These are phyloP conservation scores for Gossypium turneri DNA, from an alignment of 345 rosid genomes.

Conservation along the genomic window DNA sequence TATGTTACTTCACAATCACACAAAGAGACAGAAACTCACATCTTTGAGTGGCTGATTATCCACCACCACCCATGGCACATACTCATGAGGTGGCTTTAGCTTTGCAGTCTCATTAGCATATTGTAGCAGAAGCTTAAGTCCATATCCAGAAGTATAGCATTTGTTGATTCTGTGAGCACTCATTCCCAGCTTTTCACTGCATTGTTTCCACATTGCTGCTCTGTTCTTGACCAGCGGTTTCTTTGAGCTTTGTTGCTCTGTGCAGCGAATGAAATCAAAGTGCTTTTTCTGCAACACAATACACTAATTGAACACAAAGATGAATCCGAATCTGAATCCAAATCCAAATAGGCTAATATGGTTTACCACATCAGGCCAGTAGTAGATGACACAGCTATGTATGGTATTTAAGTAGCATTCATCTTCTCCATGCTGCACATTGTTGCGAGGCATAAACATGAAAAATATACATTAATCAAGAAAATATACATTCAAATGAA, in stretches of 20 bases:
- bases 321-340: not conserved
- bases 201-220: conserved; percentile 25
- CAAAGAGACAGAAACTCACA: conserved; percentile 16
- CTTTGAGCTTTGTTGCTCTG: conserved; percentile 31
- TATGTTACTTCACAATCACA: not conserved
- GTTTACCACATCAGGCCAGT: conserved; percentile 29
- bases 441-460: not conserved
- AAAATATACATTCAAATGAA: not conserved
- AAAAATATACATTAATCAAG: not conserved
- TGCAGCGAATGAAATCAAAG: conserved; percentile 36
- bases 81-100: conserved; percentile 32
- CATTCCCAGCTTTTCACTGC: conserved; percentile 29
- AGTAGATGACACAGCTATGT: conserved; percentile 36
- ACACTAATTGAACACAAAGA: not conserved
- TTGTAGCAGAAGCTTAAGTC: conserved; percentile 25
- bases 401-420: conserved; percentile 37
- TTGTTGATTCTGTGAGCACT: conserved; percentile 22
- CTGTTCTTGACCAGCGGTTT: conserved; percentile 9
- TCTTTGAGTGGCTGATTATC: conserved; percentile 27
- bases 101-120: conserved; percentile 29
- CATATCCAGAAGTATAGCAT: conserved; percentile 28
- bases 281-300: conserved; percentile 26
- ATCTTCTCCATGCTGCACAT: conserved; percentile 38
- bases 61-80: conserved; percentile 42
- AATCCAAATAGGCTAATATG: not conserved